Base-by-base conservation (phyloP, 768 basidiomycete species). In the Collybiopsis confluens region DNA sequence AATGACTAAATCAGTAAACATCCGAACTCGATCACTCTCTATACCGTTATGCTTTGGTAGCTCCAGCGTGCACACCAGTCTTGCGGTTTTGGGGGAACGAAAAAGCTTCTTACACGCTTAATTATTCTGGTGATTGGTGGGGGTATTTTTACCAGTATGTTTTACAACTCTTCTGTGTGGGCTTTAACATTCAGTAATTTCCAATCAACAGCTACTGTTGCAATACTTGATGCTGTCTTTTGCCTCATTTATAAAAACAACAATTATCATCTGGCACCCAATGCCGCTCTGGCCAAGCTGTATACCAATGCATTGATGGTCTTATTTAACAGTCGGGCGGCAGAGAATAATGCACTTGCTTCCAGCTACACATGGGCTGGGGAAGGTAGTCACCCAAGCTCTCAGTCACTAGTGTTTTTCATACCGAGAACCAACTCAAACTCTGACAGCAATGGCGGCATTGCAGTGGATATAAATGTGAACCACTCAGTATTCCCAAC, bases 281-380 rank as follows among this genome's bases (percentile, higher is more conserved):
- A 45, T 28, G 15, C 44, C 16, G 44, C 44, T 45, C 44, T 45
- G 6, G 44, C 44, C 13, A 45, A 45, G 20, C 44, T 45, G 44
- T 45, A 45, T 28, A 45, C 44, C 24, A 45, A 45, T 27, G 44
- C 44, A 2, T 45, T 45, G 44, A 45, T 45, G 44, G 44, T 45
- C 20, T 45, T 45, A 21, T 28, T 45, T n/a, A 45, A 45, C 44
- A 26, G 24, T n/a, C 44, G 44, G 18, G 44, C 44, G 44, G 26
- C 26, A n/a, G 30, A n/a, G 8, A 45, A 45, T 28, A 26, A 10
- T 27, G 44, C 26, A 7, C 26, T 26, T 27, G 44, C 30, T 13
- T 11, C 30, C 44, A 45, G 26, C 20, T 45, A 45, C 30, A 45
- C 44, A 27, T 45, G 23, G 23, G 44, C 26, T 7, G 44, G 44